Conservation (phyloP, 768 basidiomycete genomes). For the Mycena haematopus region DNA sequence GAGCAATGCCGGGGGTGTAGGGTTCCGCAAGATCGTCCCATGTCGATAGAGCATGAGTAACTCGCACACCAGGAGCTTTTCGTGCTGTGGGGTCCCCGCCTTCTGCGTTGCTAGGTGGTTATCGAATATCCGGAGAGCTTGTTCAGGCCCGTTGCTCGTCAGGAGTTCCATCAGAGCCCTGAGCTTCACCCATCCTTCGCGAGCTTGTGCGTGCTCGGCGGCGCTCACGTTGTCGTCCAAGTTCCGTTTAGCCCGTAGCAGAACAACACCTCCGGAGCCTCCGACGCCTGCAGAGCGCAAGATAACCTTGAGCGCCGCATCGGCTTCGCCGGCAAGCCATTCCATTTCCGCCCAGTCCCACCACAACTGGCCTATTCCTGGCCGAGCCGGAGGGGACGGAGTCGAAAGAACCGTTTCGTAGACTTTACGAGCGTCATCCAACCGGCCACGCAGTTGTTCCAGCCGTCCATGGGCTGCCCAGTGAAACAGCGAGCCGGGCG, state of each 20-base stretch:
- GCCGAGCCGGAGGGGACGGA: conserved; percentile 40
- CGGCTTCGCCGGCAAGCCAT: conserved; percentile 64
- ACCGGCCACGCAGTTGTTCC: conserved; percentile 67
- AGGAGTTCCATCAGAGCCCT: conserved; percentile 71
- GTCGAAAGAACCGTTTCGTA: conserved; percentile 71
- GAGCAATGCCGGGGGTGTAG: conserved; percentile 63
- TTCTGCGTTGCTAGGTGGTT: conserved; percentile 34
- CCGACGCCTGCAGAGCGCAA: conserved; percentile 60
- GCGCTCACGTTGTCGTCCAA: conserved; percentile 58
- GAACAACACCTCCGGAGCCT: conserved; percentile 55
- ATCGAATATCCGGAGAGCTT: conserved; percentile 52
- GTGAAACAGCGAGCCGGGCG: conserved; percentile 62
- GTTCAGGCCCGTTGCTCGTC: conserved; percentile 47
- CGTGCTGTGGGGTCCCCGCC: conserved; percentile 42
- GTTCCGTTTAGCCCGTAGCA: conserved; percentile 68
- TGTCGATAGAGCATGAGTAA: conserved; percentile 70
- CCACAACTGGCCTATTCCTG: conserved; percentile 61
- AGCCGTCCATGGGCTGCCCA: conserved; percentile 84
- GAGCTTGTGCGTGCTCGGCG: conserved; percentile 53
- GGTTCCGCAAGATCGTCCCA: conserved; percentile 56
- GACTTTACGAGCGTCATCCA: conserved; percentile 77
- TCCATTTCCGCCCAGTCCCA: conserved; percentile 89
- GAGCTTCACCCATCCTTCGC: conserved; percentile 70
- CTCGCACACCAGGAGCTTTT: conserved; percentile 63
- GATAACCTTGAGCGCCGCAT: conserved; percentile 59